Evolutionary conservation across 1,139 yeast species (phyloP).

Genomic region (Hyphopichia burtonii): DNA sequence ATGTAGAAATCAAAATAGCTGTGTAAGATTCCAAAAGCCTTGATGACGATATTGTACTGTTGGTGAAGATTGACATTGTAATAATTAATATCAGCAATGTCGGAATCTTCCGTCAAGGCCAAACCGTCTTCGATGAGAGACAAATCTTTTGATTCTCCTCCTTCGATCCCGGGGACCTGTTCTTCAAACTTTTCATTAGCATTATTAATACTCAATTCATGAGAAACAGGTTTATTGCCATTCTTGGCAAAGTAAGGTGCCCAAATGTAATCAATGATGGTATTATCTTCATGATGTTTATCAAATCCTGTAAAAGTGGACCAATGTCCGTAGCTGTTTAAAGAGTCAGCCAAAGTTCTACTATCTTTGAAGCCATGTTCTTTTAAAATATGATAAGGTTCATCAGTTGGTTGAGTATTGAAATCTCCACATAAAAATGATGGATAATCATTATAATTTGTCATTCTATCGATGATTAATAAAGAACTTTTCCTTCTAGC

Average conservation of each 20-base stretch:
- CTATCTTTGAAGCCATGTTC: constrained; percentile 37
- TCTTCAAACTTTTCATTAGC: constrained; percentile 5
- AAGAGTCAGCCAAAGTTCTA: constrained; percentile 15
- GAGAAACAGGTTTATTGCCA: constrained; percentile 3
- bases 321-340: constrained; percentile 37
- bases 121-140: no score
- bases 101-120: not conserved
- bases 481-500: constrained; percentile 51
- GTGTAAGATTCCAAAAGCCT: constrained; percentile 42
- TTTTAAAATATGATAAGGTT: constrained; percentile 43
- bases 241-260: constrained; percentile 23
- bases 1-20: constrained; percentile 37
- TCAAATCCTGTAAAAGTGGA: constrained; percentile 50
- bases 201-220: constrained; percentile 7
- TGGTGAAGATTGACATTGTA: constrained; percentile 10
- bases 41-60: constrained; percentile 13
- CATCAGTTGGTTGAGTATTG: constrained; percentile 54
- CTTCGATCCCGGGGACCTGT: constrained; percentile 7
- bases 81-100: constrained; percentile 1
- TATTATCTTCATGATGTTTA: constrained; percentile 20
- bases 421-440: constrained; percentile 51
- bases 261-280: constrained; percentile 51
- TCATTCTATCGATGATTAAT: constrained; percentile 43
- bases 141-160: not conserved
- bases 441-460: constrained; percentile 38